Conservation (phyloP, 768 basidiomycete species). For the Albatrellus ellisii region DNA sequence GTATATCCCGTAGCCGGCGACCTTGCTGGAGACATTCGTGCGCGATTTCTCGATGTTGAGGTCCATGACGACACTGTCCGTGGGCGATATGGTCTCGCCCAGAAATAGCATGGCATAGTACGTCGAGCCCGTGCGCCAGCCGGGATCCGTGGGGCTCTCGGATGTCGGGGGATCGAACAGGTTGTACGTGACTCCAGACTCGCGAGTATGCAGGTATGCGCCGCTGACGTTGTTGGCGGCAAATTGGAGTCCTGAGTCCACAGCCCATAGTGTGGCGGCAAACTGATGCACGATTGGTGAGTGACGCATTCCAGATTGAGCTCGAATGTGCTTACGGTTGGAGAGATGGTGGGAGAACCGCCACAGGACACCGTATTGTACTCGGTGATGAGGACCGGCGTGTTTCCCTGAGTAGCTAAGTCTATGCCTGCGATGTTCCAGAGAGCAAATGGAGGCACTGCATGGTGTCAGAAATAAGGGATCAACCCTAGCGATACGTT, state of each 20-base stretch:
- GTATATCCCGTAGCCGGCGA: neutral
- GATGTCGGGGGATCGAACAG: slow-evolving; percentile 32
- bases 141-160: slow-evolving; percentile 40
- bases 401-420: too few relatives aligned
- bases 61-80: neutral
- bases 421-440: too few relatives aligned
- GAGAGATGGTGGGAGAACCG: slow-evolving; percentile 37
- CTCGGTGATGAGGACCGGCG: slow-evolving; percentile 43
- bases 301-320: too few relatives aligned
- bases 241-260: slow-evolving; percentile 40
- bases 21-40: neutral
- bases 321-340: too few relatives aligned
- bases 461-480: too few relatives aligned
- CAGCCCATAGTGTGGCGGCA: slow-evolving; percentile 36
- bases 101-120: slow-evolving; percentile 71
- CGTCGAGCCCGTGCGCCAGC: slow-evolving; percentile 64
- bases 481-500: too few relatives aligned
- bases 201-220: slow-evolving; percentile 39
- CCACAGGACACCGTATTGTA: slow-evolving; percentile 41
- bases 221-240: slow-evolving; percentile 33
- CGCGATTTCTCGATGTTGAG: neutral
- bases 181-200: slow-evolving; percentile 53
- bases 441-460: too few relatives aligned
- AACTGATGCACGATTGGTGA: too few relatives aligned
- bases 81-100: too few relatives aligned